These are phyloP conservation scores for Reticulascus tulasneorum DNA, from an alignment of 2,329 filamentous ascomycete genomes.

Conservation along the genomic window DNA sequence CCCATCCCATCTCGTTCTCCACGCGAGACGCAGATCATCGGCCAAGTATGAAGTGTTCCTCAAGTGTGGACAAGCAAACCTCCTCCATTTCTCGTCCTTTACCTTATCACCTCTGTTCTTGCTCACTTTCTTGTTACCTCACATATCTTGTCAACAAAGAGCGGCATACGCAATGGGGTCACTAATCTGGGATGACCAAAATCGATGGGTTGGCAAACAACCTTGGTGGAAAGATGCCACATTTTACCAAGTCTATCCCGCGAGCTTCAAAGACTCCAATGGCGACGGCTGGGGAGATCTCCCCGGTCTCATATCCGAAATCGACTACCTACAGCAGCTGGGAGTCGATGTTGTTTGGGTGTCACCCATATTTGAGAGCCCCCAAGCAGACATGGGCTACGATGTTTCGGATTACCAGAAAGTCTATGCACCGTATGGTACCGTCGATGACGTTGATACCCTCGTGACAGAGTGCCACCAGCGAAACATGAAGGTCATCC, in stretches of 20 bases:
- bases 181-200: constrained; percentile 24
- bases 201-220: constrained; percentile 27
- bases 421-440: constrained; percentile 65
- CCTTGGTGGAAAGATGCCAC: constrained; percentile 44
- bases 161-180: constrained; percentile 25
- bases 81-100: background rate
- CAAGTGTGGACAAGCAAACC: too few relatives aligned
- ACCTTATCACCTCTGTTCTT: background rate
- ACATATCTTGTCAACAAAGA: background rate
- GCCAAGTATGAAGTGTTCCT: too few relatives aligned
- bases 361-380: constrained; percentile 48
- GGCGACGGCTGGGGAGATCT: constrained; percentile 64
- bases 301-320: constrained; percentile 58
- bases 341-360: constrained; percentile 62
- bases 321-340: constrained; percentile 60
- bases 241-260: constrained; percentile 53
- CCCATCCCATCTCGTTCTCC: too few relatives aligned
- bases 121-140: background rate
- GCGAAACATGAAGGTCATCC: constrained; percentile 61
- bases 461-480: constrained; percentile 57
- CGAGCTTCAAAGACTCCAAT: constrained; percentile 55
- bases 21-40: too few relatives aligned
- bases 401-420: constrained; percentile 67
- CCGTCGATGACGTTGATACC: constrained; percentile 60
- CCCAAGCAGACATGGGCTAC: constrained; percentile 68